Evolutionary conservation across 331 rosid genomes (phyloP), one percentile per base, ranked within the genome.

Genomic region (Phaseolus coccineus): DNA sequence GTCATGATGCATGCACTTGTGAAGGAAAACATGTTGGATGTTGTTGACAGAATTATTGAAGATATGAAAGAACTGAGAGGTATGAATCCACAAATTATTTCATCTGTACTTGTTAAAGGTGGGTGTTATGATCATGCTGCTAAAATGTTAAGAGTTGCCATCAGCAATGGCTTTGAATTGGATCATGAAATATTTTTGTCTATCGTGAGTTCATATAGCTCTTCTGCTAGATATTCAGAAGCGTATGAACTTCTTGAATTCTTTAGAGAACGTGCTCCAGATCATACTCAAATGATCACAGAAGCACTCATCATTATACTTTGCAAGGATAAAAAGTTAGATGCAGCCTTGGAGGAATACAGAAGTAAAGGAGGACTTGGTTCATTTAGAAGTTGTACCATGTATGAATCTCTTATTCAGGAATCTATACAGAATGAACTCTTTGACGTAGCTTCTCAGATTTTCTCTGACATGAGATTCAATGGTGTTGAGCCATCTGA

Each of bases 401-500:
- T 91, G 89, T 95, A 88, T 67, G 97, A 92, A 82, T 77, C 88
- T 33, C 82, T 92, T 68, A 88, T 95, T 87, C 87, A 84, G 78
- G 96, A 94, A 83, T 90, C 97, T 73, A 55, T 78, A 53, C 87
- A 90, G 80, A 95, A 88, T 76, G 97, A 95, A 69, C 85, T 81
- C 73, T 86, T 90, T 10, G 91, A 84, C 25, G 66, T 67, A 74
- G 97, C 99, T 81, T 88, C 94, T 74, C 97, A 91, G 80, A 77
- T 95, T 68, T 95, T 92, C 76, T 83, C 96, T 78, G 97, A 95
- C 83, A 91, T 95, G 99, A 87, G 86, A 88, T 93, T 92, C 84
- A 81, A 78, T 74, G 91, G 96, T 75, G 85, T 91, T 30, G 88
- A 91, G 76, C 90, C 91, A 68, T 87, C 97, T 24, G 84, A 87